Conservation (phyloP, 2,329 filamentous ascomycete species). For the Fusarium secorum region DNA sequence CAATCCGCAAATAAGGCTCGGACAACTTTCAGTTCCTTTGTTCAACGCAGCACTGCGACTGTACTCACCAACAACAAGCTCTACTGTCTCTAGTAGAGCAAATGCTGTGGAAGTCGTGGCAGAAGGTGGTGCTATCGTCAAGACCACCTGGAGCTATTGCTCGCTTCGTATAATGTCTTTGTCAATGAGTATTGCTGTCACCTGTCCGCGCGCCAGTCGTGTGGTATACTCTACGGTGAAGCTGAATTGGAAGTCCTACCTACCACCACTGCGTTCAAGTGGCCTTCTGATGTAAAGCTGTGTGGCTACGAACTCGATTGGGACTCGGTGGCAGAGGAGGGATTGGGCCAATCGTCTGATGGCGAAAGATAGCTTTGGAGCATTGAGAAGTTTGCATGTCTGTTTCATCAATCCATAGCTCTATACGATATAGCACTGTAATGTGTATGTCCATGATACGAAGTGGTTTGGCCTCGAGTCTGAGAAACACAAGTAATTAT, state of each 20-base stretch:
- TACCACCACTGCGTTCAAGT: fast-evolving
- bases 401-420: neutral
- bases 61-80: neutral
- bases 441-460: neutral
- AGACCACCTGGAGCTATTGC: neutral
- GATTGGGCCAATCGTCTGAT: neutral
- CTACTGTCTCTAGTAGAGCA: neutral
- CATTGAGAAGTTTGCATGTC: no score
- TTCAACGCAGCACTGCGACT: neutral
- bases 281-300: neutral
- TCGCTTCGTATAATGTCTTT: neutral
- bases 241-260: no score
- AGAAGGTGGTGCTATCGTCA: neutral
- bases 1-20: conserved; percentile 11
- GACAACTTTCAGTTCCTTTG: neutral
- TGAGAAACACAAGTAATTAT: neutral
- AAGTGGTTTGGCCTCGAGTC: neutral
- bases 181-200: neutral
- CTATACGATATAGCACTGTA: no score
- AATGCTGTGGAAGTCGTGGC: neutral
- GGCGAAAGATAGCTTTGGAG: neutral
- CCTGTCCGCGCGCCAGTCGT: neutral
- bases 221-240: fast-evolving
- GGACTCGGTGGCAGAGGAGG: neutral
- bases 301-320: fast-evolving